phyloP scores from a whole-genome alignment of 495 filamentous ascomycete species.

The Podospora pseudopauciseta region DNA sequence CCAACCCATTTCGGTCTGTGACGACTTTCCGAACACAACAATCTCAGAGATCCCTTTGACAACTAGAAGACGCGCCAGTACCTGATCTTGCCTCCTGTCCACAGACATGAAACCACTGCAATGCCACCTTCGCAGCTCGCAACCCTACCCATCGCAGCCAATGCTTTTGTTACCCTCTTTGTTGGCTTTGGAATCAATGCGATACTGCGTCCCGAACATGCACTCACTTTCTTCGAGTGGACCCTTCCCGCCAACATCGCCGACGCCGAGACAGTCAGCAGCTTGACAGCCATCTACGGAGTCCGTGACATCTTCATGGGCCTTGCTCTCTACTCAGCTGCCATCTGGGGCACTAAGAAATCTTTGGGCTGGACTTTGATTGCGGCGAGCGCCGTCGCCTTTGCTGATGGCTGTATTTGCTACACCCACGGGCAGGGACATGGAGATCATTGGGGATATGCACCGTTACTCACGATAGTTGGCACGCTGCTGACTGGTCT shows the following conservation, averaged over 20 bases:
- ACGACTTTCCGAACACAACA: too few relatives aligned
- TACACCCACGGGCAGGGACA: conserved; percentile 42
- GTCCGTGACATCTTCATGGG: conserved; percentile 55
- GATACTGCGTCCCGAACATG: conserved; percentile 42
- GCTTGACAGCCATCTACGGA: conserved; percentile 48
- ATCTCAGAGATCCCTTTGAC: too few relatives aligned
- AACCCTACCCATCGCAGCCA: conserved; percentile 25
- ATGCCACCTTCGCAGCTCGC: conserved; percentile 6
- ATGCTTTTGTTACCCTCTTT: conserved; percentile 43
- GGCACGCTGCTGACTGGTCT: conserved; percentile 31
- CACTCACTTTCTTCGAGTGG: conserved; percentile 48
- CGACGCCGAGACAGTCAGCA: background rate
- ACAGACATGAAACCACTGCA: background rate
- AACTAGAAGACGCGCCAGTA: too few relatives aligned
- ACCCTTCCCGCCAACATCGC: conserved; percentile 24
- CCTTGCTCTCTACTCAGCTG: conserved; percentile 40
- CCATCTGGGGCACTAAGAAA: conserved; percentile 39
- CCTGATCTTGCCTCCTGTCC: too few relatives aligned
- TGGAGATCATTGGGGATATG: conserved; percentile 56
- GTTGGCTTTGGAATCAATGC: conserved; percentile 50
- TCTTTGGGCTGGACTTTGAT: conserved; percentile 47
- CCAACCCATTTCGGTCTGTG: too few relatives aligned
- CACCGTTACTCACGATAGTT: conserved; percentile 38
- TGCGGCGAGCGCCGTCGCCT: conserved; percentile 42
- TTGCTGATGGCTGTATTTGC: conserved; percentile 47